Percentiles rank a stretch among this genome's conserved stretches.
phyloP scores from a whole-genome alignment of 2,329 filamentous ascomycete genomes.

The Sclerotinia sclerotiorum region DNA sequence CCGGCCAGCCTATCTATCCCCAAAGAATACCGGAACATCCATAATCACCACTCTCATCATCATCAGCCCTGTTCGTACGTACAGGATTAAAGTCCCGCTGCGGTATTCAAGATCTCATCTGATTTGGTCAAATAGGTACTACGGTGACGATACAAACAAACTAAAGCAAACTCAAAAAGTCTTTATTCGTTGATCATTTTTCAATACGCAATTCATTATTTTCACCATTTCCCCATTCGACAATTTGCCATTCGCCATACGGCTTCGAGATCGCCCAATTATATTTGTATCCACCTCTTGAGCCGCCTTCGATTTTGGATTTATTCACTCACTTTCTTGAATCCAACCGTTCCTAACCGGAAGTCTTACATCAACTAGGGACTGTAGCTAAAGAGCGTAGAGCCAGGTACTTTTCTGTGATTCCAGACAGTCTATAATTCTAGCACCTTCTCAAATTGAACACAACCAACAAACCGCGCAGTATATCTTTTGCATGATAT shows the following conservation, averaged over 20 bases:
- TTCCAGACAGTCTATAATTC: not conserved
- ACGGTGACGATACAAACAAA: not conserved
- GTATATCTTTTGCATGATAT: not conserved
- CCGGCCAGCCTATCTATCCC: not conserved
- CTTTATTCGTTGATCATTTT: not conserved
- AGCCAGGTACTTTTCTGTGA: not conserved
- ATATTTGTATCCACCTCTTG: constrained; percentile 9
- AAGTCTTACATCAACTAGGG: not conserved
- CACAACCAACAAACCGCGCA: not conserved
- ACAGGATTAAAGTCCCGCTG: constrained; percentile 2
- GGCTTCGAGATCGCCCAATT: constrained; percentile 7
- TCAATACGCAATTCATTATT: not conserved
- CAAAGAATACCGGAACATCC: not conserved
- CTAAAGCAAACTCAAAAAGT: not conserved
- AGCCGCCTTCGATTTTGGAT: not conserved
- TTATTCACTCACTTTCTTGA: constrained; percentile 2
- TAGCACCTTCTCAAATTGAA: not conserved
- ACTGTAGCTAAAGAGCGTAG: not conserved
- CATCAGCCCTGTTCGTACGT: constrained; percentile 13
- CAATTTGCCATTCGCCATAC: not conserved
- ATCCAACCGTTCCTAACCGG: constrained; percentile 18
- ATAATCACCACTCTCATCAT: not conserved
- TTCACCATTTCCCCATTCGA: not conserved
- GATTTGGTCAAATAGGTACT: constrained; percentile 5
- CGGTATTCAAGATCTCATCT: constrained; percentile 12